Conservation (phyloP, 495 filamentous ascomycete genomes). For the Lasiosphaeriaceae sp. region DNA sequence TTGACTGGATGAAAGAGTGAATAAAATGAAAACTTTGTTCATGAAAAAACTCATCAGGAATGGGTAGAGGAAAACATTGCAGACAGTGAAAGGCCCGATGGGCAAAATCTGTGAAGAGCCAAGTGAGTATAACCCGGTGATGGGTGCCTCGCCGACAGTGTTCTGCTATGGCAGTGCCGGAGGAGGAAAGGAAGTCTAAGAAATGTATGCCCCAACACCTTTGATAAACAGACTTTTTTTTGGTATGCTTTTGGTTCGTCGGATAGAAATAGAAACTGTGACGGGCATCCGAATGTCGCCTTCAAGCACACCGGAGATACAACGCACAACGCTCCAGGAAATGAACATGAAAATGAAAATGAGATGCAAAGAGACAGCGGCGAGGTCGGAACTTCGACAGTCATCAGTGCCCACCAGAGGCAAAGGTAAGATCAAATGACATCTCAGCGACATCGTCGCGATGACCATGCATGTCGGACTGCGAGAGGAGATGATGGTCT, state of each 20-base stretch:
- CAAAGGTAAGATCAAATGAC: conserved; percentile 30
- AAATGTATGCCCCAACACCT: too few relatives aligned
- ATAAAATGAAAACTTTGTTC: neutral
- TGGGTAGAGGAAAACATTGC: neutral
- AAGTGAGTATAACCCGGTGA: neutral
- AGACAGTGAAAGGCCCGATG: neutral
- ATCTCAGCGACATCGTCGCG: conserved; percentile 23
- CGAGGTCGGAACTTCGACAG: neutral
- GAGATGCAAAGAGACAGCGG: neutral
- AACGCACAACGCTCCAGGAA: conserved; percentile 8
- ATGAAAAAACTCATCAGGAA: too few relatives aligned
- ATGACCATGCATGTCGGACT: conserved; percentile 1
- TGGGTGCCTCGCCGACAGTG: too few relatives aligned
- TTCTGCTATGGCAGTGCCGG: too few relatives aligned
- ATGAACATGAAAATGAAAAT: neutral
- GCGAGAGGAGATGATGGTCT: conserved; percentile 16
- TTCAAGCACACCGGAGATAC: neutral
- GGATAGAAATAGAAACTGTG: too few relatives aligned
- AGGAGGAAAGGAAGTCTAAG: too few relatives aligned
- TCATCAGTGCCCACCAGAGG: conserved; percentile 4
- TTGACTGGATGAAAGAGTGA: neutral
- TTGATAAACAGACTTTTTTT: too few relatives aligned
- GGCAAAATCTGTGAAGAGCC: neutral
- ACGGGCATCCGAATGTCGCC: too few relatives aligned
- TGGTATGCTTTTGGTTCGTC: too few relatives aligned